phyloP scores from a whole-genome alignment of 2,329 filamentous ascomycete species.

The Aspergillus luchuensis region DNA sequence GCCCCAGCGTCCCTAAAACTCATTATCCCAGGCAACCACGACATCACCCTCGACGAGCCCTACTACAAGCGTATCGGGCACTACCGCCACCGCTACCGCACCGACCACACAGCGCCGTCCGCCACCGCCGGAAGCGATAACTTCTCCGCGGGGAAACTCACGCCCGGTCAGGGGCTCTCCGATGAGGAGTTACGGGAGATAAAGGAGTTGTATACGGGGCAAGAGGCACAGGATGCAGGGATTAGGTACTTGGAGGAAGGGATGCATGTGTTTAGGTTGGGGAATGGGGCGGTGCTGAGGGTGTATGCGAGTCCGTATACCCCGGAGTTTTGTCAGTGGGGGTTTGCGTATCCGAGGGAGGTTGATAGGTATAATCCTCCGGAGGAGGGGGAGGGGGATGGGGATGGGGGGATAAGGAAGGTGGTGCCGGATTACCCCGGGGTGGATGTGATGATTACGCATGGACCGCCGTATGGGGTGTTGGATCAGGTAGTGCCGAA shows the following conservation, averaged over 20 bases:
- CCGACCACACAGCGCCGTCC: conserved; percentile 12
- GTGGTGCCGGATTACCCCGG: conserved; percentile 41
- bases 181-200: conserved; percentile 27
- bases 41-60: conserved; percentile 57
- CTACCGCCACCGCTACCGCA: conserved; percentile 30
- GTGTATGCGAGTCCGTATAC: conserved; percentile 57
- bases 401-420: background rate
- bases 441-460: conserved; percentile 62
- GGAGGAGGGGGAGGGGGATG: background rate
- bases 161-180: conserved; percentile 22
- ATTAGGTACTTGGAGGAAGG: conserved; percentile 62
- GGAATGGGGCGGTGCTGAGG: conserved; percentile 51
- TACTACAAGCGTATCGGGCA: conserved; percentile 46
- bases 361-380: conserved; percentile 57
- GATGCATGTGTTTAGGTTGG: conserved; percentile 47
- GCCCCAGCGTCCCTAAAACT: conserved; percentile 60
- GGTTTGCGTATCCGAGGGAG: conserved; percentile 55
- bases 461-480: conserved; percentile 58
- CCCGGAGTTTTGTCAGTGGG: conserved; percentile 59
- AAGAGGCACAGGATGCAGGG: conserved; percentile 48
- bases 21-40: conserved; percentile 66
- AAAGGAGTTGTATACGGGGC: conserved; percentile 51
- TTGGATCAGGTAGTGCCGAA: conserved; percentile 48
- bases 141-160: conserved; percentile 10
- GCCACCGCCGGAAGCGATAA: conserved; percentile 22